Base-by-base conservation (phyloP, 2,329 filamentous ascomycete species). In the Trematosphaeria pertusa region DNA sequence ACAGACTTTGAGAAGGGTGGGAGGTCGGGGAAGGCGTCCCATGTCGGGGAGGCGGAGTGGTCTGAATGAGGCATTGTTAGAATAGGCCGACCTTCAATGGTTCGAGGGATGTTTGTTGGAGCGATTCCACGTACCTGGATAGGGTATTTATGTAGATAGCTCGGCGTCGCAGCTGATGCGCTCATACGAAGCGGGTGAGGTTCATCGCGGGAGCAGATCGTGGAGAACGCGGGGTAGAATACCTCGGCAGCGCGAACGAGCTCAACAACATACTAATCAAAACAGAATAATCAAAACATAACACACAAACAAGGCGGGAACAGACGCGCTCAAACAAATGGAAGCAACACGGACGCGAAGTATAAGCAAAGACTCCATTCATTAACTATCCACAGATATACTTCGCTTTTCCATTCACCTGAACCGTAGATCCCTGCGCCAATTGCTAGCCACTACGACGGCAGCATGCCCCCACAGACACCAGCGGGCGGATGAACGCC, bases 1-100 rank as follows among this genome's bases (percentile, higher is more conserved):
- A 75, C 59, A 43, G 70, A 64, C 24, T 65, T 49, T 4, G 76
- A 74, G 46, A 78, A 78, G 2, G 71, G 65, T 6, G 76, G 75
- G 15, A 75, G 65, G 30, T 61, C 49, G 2, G 59, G 33, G 21
- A 70, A 73, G 18, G 50, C 11, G 5, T 54, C 41, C n/a, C 17
- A 17, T 8, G 30, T n/a, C 3, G 54, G 52, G 8, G 56, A 56
- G 11, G 46, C 24, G 5, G 57, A 48, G 37, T 47, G 52, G 30
- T 57, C 52, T 42, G 57, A 63, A 43, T 63, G 56, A 38, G 58
- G 60, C 58, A 65, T 65, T 12, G 21, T 46, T 5, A 43, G 14
- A 14, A 37, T 12, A 3, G 9, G 20, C 15, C 9, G 18, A 37
- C 28, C 39, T 12, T 20, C 3, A 22, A 14, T 12, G 7, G 14